Evolutionary conservation across 768 basidiomycete genomes (phyloP), one percentile per base, ranked within the genome.

Genomic region (Pleurotus tuber-regium): DNA sequence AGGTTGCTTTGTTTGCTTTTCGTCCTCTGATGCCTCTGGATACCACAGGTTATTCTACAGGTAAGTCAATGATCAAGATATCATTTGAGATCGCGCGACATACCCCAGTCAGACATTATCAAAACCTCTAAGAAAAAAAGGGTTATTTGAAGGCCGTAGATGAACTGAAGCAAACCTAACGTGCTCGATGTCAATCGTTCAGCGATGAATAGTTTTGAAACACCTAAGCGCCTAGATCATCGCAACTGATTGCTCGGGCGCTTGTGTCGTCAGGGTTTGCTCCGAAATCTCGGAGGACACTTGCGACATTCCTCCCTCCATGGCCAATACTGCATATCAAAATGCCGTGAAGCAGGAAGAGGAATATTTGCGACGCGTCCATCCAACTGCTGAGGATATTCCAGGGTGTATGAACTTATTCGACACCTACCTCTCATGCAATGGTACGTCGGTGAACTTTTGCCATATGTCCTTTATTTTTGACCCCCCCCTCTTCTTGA

Each of bases 371-470:
- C 75, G 75, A 38, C 70, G 69, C 43, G 69, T 87, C 12, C 83
- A 93, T 61, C 92, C 91, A 5, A 86, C 84, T 0, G 66, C 80
- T 12, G 86, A 84, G 4, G 92, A 95, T 54, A 80, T 92, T 29
- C 94, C 94, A 18, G 76, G 83, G 56, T 97, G 94, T 66, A 78
- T 90, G 69, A 81, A 72, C 43, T 72, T 90, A 10, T 80, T 92
- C 50, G 87, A 90, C 62, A 77, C 78, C 19, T 89, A 86, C 65
- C 69, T 89, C 43, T 72, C 77, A 4, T 92, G 92, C 66, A 80
- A 86, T 62, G 79, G 89, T 82, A 57, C 48, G 59, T 24, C 14
- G n/a, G 31, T n/a, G 35, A 31, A 11, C 23, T 38, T 16, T 46
- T 23, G 10, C 50, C 57, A 70, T 47, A 6, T 49, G 26, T 43